phyloP scores from a whole-genome alignment of 495 filamentous ascomycete species.

The Copromyces sp. region DNA sequence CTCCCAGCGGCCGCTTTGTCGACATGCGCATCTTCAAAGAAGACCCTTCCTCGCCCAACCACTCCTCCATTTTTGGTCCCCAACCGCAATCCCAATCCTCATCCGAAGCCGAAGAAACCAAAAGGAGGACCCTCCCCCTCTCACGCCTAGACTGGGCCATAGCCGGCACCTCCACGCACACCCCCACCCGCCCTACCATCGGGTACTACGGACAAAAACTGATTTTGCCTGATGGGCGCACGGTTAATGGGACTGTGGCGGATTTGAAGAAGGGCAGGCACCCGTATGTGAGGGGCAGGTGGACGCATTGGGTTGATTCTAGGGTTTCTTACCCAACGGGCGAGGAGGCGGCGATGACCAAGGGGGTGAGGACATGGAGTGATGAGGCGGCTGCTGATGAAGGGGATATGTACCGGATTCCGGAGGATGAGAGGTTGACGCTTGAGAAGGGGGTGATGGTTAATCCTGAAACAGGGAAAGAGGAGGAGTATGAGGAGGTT shows the following conservation, averaged over 20 bases:
- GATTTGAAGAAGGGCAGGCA: not conserved
- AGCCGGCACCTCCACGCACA: slow-evolving; percentile 34
- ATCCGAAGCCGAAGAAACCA: slow-evolving; percentile 1
- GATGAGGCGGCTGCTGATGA: slow-evolving; percentile 33
- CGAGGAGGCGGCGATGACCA: not conserved
- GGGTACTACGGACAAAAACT: not conserved
- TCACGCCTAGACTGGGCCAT: slow-evolving; percentile 42
- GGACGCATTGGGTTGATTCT: slow-evolving; percentile 46
- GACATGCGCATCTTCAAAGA: slow-evolving; percentile 34
- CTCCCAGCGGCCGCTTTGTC: slow-evolving; percentile 36
- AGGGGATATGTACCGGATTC: slow-evolving; percentile 37
- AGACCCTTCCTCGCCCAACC: not conserved
- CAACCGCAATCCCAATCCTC: slow-evolving; percentile 1
- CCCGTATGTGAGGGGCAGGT: slow-evolving; percentile 10
- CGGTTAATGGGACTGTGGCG: not conserved
- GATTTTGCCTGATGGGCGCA: not conserved
- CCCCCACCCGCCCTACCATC: not conserved
- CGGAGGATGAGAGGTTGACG: slow-evolving; percentile 24
- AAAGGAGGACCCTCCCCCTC: not conserved
- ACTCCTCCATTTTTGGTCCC: not conserved
- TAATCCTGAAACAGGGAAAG: slow-evolving; percentile 32
- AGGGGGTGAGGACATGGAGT: no score
- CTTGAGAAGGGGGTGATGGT: slow-evolving; percentile 42
- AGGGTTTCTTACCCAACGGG: slow-evolving; percentile 10
- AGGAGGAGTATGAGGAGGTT: slow-evolving; percentile 43